A percentile compares a stretch with the other conserved stretches of the same genome.
Conservation (phyloP, 257 asterid genomes). For the Solanum phureja region DNA sequence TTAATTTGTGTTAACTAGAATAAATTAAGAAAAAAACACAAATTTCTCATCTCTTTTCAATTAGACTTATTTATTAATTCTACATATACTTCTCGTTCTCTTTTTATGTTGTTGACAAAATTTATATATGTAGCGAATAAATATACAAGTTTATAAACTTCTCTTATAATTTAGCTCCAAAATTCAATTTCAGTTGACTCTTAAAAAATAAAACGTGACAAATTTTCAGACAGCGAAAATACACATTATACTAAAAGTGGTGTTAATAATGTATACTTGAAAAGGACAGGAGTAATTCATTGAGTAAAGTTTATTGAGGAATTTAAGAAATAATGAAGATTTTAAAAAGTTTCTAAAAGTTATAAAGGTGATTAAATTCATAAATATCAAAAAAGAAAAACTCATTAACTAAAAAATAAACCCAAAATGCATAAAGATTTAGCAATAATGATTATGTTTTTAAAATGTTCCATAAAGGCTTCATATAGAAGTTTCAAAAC, state of each 20-base stretch:
- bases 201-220: background rate
- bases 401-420: background rate
- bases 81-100: background rate
- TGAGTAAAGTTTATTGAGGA: background rate
- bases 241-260: background rate
- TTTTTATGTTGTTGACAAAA: background rate
- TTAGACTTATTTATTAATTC: background rate
- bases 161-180: background rate
- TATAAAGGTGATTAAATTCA: background rate
- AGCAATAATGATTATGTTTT: background rate
- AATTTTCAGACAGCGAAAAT: no score
- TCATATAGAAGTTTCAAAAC: background rate
- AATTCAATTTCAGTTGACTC: background rate
- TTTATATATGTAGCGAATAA: background rate
- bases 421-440: background rate
- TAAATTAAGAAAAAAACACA: no score
- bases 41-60: no score
- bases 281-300: background rate
- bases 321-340: background rate
- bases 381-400: background rate
- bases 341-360: background rate
- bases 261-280: background rate
- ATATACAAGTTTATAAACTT: background rate
- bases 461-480: background rate
- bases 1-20: background rate